phyloP scores from a whole-genome alignment of 192 early-diverging fungal species.

The Coemansia erecta region DNA sequence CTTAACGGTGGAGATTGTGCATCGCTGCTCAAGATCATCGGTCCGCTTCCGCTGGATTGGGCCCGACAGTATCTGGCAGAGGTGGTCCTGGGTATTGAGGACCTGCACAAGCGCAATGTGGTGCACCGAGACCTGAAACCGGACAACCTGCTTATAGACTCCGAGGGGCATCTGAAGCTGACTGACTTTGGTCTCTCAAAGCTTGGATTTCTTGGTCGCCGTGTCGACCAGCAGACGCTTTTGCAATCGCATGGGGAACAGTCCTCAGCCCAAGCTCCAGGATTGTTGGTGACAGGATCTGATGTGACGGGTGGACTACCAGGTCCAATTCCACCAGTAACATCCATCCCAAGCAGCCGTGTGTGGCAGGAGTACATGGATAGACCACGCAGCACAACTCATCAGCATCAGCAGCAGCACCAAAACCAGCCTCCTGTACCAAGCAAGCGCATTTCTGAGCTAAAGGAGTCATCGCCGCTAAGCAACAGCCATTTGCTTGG shows the following conservation, averaged over 20 bases:
- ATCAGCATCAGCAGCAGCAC: neutral
- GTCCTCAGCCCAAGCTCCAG: no score
- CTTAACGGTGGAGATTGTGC: slow-evolving; percentile 84
- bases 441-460: slow-evolving; percentile 56
- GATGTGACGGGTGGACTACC: no score
- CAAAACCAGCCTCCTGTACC: neutral
- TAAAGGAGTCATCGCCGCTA: slow-evolving; percentile 17
- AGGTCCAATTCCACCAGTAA: no score
- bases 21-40: slow-evolving; percentile 69
- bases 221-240: slow-evolving; percentile 36
- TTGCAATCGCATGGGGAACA: no score
- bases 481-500: slow-evolving; percentile 12
- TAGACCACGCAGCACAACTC: neutral
- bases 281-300: neutral
- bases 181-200: slow-evolving; percentile 86
- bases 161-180: slow-evolving; percentile 85
- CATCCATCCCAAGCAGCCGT: slow-evolving; percentile 2
- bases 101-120: slow-evolving; percentile 82
- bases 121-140: slow-evolving; percentile 80
- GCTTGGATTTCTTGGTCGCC: slow-evolving; percentile 46
- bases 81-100: slow-evolving; percentile 81
- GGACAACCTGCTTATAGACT: slow-evolving; percentile 84
- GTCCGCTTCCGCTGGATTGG: slow-evolving; percentile 74
- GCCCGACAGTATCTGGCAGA: slow-evolving; percentile 86
- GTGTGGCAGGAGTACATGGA: slow-evolving; percentile 17